Percentiles rank a stretch among this genome's conserved stretches.
Evolutionary conservation across 805 yeast species (phyloP).

Genomic region (Cyberlindnera suaveolens): DNA sequence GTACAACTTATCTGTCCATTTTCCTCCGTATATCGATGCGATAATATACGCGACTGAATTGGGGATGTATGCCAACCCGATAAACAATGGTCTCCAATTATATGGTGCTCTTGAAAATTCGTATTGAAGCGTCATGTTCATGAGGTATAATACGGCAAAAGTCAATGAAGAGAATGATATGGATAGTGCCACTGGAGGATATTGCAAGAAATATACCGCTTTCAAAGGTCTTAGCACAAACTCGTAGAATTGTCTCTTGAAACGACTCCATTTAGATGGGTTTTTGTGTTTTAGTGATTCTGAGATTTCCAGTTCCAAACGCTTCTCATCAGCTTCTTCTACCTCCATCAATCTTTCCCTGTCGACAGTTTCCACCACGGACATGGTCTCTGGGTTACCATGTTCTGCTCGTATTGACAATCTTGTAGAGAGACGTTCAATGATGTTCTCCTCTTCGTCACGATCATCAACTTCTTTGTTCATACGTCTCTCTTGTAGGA

Average conservation of each 20-base stretch:
- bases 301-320: constrained; percentile 21
- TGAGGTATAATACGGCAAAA: constrained; percentile 63
- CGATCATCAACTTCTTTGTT: constrained; percentile 3
- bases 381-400: constrained; percentile 1
- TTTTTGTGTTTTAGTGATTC: constrained; percentile 16
- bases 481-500: constrained; percentile 34
- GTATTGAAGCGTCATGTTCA: constrained; percentile 67
- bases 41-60: constrained; percentile 71
- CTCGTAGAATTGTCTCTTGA: constrained; percentile 33
- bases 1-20: constrained; percentile 64
- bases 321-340: constrained; percentile 18
- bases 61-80: constrained; percentile 78
- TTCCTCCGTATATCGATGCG: constrained; percentile 78
- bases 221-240: constrained; percentile 54
- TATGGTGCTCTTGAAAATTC: constrained; percentile 62
- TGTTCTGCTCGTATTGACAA: constrained; percentile 7
- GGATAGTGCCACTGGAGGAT: constrained; percentile 71
- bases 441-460: constrained; percentile 1
- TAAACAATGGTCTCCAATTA: constrained; percentile 54
- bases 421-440: constrained; percentile 5
- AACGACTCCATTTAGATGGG: constrained; percentile 17
- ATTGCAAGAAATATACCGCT: constrained; percentile 51
- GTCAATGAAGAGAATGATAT: constrained; percentile 64
- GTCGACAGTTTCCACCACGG: constrained; percentile 3
- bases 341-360: constrained; percentile 3